Evolutionary conservation across 805 yeast species (phyloP), one percentile per base, ranked within the genome.

Genomic region (Metschnikowia rubicola): DNA sequence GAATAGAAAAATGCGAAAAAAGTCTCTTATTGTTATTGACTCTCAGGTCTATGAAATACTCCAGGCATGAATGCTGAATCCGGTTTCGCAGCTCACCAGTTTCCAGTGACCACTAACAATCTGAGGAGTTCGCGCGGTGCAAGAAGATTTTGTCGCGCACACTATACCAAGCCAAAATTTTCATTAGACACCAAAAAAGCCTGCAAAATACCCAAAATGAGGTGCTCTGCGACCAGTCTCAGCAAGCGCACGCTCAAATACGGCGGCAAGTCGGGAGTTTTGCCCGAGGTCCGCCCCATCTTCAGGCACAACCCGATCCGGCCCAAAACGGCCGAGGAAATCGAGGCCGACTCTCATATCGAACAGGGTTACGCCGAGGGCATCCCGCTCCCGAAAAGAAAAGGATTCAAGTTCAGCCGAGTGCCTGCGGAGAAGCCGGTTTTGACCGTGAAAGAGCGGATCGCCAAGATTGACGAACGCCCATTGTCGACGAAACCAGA

Each of bases 281-380:
- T 91, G 54, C 97, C 97, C 40, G 73, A 70, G 46, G 83, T 88
- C 9, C 83, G 96, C 58, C 80, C 83, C 35, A 81, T 88, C 30
- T 80, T 91, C 68, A 86, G 83, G 58, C 51, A 62, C 15, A 78
- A 79, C 46, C 88, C 90, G 4, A 72, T 75, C 40, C 75, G 77
- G 53, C 83, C 81, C 30, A 61, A 71, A 50, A 75, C 75, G 51
- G 77, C 55, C 11, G 58, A 70, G 30, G 75, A 72, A 47, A 37
- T 52, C 47, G 75, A 71, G 13, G 73, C 75, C 35, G 77, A 75
- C 43, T 52, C 66, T 31, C 67, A 75, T 32, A 77, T 80, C 15
- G 75, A 67, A 45, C 73, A 67, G 51, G 91, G 90, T 11, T 88
- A 83, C 64, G 95, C 91, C 29, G 81, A 79, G 43, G 85, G 83